Percentiles rank a stretch among this genome's conserved stretches.
Conservation (phyloP, 129 eudicot species). For the Pittosporum tobira region DNA sequence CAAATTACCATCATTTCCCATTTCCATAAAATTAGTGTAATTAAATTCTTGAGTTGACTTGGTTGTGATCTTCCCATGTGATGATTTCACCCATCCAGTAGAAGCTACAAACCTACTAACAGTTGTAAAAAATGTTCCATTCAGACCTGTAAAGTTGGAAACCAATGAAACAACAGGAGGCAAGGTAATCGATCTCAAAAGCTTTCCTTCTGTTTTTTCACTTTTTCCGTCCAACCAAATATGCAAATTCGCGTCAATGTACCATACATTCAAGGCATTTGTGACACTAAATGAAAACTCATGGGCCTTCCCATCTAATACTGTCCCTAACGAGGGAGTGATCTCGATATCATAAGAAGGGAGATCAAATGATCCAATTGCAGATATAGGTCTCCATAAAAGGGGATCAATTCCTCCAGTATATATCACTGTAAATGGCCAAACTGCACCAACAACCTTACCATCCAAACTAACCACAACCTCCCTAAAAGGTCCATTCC, state of each 20-base stretch:
- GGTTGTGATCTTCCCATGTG: slow-evolving; percentile 54
- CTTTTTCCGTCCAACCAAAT: slow-evolving; percentile 60
- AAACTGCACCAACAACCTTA: slow-evolving; percentile 49
- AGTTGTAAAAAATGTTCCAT: slow-evolving; percentile 44
- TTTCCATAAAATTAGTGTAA: slow-evolving; percentile 44
- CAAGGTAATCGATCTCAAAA: slow-evolving; percentile 27
- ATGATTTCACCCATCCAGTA: slow-evolving; percentile 59
- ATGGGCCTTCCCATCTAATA: slow-evolving; percentile 53
- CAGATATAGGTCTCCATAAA: slow-evolving; percentile 74
- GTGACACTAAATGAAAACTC: slow-evolving; percentile 53
- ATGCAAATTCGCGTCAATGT: slow-evolving; percentile 75
- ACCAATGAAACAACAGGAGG: slow-evolving; percentile 27
- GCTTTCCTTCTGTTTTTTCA: slow-evolving; percentile 34
- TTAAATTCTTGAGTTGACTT: slow-evolving; percentile 43
- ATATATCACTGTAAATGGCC: slow-evolving; percentile 77
- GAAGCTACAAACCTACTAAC: slow-evolving; percentile 44
- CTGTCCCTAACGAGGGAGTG: slow-evolving; percentile 53
- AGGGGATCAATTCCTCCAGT: slow-evolving; percentile 79
- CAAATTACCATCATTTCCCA: slow-evolving; percentile 44
- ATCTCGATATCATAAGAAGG: slow-evolving; percentile 78
- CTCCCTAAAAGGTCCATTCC: slow-evolving; percentile 87
- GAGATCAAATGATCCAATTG: slow-evolving; percentile 69
- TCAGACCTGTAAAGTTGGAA: slow-evolving; percentile 49
- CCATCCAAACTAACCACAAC: slow-evolving; percentile 61
- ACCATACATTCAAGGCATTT: slow-evolving; percentile 74